Percentiles rank a stretch among this genome's conserved stretches.
Evolutionary conservation across 2,329 filamentous ascomycete genomes (phyloP).

Genomic region (Clonostachys rhizophaga): DNA sequence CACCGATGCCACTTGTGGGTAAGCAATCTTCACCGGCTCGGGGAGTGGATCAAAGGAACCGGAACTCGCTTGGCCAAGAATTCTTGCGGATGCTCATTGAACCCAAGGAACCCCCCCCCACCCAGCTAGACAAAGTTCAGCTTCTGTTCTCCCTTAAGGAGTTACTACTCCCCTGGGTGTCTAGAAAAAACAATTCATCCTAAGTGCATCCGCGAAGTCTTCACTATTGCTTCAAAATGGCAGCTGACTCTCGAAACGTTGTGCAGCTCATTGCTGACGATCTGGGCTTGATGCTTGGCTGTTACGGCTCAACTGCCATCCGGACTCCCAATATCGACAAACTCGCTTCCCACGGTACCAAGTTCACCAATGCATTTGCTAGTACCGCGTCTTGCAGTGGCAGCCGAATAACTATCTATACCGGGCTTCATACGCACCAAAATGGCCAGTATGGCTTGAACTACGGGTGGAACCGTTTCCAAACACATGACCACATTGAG

Average conservation of each 20-base stretch:
- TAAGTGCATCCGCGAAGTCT: no score
- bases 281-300: constrained; percentile 27
- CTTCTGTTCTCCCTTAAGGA: no score
- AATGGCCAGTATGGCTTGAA: constrained; percentile 41
- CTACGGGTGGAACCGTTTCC: constrained; percentile 30
- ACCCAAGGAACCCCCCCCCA: no score
- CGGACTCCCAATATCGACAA: constrained; percentile 33
- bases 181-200: no score
- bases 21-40: no score
- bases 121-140: no score
- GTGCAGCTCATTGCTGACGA: constrained; percentile 36
- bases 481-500: constrained; percentile 35
- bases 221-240: no score
- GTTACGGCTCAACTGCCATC: constrained; percentile 21
- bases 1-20: no score
- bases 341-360: constrained; percentile 26
- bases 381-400: constrained; percentile 42
- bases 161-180: no score
- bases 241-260: constrained; percentile 17
- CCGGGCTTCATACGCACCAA: constrained; percentile 41
- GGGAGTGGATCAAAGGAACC: no score
- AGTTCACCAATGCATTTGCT: constrained; percentile 33
- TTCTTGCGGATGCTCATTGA: no score
- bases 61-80: no score
- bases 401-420: constrained; percentile 40